Evolutionary conservation across 2,329 filamentous ascomycete species (phyloP).

Genomic region (Penicillium griseofulvum): DNA sequence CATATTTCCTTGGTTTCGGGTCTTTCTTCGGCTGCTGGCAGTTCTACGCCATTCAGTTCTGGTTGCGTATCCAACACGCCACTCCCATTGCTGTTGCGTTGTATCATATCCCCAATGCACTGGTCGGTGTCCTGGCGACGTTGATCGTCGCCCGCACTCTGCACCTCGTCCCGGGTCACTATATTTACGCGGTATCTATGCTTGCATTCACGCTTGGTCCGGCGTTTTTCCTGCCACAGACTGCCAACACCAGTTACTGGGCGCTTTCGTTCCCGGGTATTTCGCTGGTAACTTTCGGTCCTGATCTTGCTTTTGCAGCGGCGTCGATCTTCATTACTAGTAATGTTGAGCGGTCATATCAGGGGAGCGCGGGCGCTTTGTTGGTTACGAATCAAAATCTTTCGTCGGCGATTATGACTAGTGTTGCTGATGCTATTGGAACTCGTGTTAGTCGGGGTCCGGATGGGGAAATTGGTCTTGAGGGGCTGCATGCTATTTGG

Average conservation of each 20-base stretch:
- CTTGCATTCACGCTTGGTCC: constrained; percentile 41
- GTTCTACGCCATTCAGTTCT: constrained; percentile 43
- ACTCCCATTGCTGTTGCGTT: constrained; percentile 43
- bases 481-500: constrained; percentile 41
- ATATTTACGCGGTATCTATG: constrained; percentile 48
- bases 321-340: constrained; percentile 52
- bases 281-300: constrained; percentile 48
- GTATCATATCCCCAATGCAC: constrained; percentile 47
- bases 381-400: constrained; percentile 50
- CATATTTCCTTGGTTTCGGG: constrained; percentile 46
- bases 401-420: constrained; percentile 43
- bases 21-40: constrained; percentile 47
- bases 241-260: constrained; percentile 44
- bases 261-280: constrained; percentile 47
- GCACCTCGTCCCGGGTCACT: constrained; percentile 48
- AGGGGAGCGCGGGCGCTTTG: constrained; percentile 47
- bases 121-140: constrained; percentile 47
- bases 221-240: constrained; percentile 44
- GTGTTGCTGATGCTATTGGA: constrained; percentile 40
- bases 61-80: constrained; percentile 39
- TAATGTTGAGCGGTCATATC: constrained; percentile 48
- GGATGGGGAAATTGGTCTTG: constrained; percentile 28
- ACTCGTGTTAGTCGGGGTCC: constrained; percentile 22
- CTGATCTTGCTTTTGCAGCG: constrained; percentile 49
- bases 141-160: constrained; percentile 48